Evolutionary conservation across 2,329 filamentous ascomycete genomes (phyloP).

Genomic region (Calonectria henricotiae): DNA sequence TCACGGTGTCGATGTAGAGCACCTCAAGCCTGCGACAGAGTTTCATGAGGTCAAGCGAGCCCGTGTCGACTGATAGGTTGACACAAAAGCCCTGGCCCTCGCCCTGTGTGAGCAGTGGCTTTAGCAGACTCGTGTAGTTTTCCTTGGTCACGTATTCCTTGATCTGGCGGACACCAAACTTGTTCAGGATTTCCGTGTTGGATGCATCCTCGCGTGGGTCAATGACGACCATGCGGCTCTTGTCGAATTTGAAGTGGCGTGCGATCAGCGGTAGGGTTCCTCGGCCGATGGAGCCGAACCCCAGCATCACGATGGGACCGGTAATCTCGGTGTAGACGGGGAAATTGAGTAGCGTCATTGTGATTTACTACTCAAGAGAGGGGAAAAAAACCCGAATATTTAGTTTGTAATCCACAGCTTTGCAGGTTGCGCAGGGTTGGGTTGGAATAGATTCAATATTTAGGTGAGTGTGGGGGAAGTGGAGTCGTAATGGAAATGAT

Average conservation of each 20-base stretch:
- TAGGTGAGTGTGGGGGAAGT: neutral
- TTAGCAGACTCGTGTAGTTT: neutral
- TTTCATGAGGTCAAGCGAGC: constrained; percentile 14
- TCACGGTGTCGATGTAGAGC: constrained; percentile 24
- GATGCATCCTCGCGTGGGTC: constrained; percentile 5
- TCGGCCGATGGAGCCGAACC: constrained; percentile 15
- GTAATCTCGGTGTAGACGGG: constrained; percentile 2
- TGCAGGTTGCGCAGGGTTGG: neutral
- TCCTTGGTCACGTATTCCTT: constrained; percentile 21
- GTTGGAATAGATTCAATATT: neutral
- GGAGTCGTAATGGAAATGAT: no score
- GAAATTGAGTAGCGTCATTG: neutral
- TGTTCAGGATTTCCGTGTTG: neutral
- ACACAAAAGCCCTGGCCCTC: constrained; percentile 19
- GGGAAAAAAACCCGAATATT: neutral
- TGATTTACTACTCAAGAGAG: neutral
- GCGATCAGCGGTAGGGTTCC: constrained; percentile 12
- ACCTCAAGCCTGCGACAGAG: constrained; percentile 9
- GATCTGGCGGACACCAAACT: constrained; percentile 19
- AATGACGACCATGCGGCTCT: constrained; percentile 18
- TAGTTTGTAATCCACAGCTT: neutral
- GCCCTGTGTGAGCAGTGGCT: constrained; percentile 5
- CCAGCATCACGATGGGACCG: constrained; percentile 10
- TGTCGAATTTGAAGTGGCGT: constrained; percentile 16
- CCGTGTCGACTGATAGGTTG: constrained; percentile 7